phyloP scores from a whole-genome alignment of 2,329 filamentous ascomycete species.

The Aspergillus aculeatus region DNA sequence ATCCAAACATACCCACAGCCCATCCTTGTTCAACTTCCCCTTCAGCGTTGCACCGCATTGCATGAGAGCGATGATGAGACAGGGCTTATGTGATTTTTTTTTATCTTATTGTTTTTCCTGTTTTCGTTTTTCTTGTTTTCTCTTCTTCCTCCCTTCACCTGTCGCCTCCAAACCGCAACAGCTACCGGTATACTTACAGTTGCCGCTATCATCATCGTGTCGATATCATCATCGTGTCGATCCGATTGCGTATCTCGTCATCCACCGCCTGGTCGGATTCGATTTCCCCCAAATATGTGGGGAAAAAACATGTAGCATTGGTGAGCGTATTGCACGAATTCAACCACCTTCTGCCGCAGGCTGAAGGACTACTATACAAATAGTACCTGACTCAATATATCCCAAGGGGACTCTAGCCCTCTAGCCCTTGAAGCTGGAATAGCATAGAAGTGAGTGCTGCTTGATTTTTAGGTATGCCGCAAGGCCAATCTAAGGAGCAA shows the following conservation, averaged over 20 bases:
- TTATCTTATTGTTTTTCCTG: not conserved
- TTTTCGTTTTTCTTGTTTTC: not conserved
- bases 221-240: not conserved
- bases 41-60: constrained; percentile 12
- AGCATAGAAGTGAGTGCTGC: not conserved
- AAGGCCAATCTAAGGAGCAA: constrained; percentile 22
- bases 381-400: not conserved
- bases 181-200: not conserved
- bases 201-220: not conserved
- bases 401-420: not conserved
- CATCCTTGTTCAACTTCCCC: constrained; percentile 13
- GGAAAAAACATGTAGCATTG: not conserved
- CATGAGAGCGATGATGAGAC: not conserved
- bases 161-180: not conserved
- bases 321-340: not conserved
- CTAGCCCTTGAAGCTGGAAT: not conserved
- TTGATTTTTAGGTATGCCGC: constrained; percentile 18
- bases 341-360: too few relatives aligned
- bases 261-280: not conserved
- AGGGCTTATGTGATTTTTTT: not conserved
- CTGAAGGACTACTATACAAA: not conserved
- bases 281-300: not conserved
- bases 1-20: constrained; percentile 12
- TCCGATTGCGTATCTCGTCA: not conserved
- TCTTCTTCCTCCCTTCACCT: not conserved